Conservation (phyloP, 441 rosid species). For the Mallotus japonicus region DNA sequence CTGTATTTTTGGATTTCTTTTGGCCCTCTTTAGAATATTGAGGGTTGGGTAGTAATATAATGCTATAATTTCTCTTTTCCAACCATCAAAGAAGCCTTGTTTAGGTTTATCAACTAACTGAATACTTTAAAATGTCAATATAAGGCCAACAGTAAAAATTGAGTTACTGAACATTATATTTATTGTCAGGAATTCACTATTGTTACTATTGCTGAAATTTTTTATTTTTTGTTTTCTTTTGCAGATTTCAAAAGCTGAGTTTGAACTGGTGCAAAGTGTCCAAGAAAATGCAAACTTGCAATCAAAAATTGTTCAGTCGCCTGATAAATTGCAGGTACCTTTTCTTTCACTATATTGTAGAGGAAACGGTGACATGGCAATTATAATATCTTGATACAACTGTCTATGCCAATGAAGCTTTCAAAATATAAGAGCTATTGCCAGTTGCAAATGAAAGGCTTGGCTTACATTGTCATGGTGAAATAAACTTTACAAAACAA, state of each 20-base stretch:
- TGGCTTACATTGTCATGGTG: conserved; percentile 1
- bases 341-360: conserved; percentile 1
- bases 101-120: neutral
- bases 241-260: conserved; percentile 79
- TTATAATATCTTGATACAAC: neutral
- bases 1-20: neutral
- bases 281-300: conserved; percentile 81
- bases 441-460: neutral
- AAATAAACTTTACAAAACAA: neutral
- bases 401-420: neutral
- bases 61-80: neutral
- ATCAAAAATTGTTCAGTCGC: conserved; percentile 86
- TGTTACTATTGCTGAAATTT: conserved; percentile 5
- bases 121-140: neutral
- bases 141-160: neutral
- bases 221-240: conserved; percentile 15
- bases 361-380: neutral
- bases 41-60: neutral
- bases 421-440: neutral
- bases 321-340: conserved; percentile 84
- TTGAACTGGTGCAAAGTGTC: conserved; percentile 70
- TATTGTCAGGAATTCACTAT: neutral
- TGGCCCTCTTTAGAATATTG: neutral
- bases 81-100: too few relatives aligned
- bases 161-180: neutral